Base-by-base conservation (phyloP, 306 rosid species). In the Nissolia schottii region DNA sequence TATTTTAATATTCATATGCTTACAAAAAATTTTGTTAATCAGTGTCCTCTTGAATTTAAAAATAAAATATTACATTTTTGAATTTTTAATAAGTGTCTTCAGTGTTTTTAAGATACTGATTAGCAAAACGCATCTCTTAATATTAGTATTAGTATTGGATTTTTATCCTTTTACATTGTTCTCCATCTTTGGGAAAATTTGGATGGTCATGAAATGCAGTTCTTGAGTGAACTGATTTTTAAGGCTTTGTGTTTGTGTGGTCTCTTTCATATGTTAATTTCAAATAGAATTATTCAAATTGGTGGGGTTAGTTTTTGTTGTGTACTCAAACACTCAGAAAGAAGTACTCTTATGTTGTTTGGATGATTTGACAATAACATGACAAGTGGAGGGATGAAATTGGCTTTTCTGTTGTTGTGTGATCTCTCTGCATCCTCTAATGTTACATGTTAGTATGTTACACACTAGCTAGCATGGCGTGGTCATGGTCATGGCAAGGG, bases 261-360 rank as follows among this genome's bases (percentile, higher is more conserved):
- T 59, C 76, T 51, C 55, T 79, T 28, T 74, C 76, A 18, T 27
- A 13, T 58, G 49, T 77, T 70, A 10, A 28, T 37, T 22, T 64
- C 38, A 24, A 64, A 46, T 32, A 57, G 35, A 55, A 51, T 10
- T 13, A n/a, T n/a, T n/a, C n/a, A n/a, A 14, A 66, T 20, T 8
- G 41, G 49, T 38, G 3, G n/a, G 43, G 43, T 8, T 37, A 37
- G 3, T 10, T 37, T 8, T 37, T 8, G 3, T 10, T 37, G 14
- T 37, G 1, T 5, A 1, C 38, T n/a, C n/a, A n/a, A 32, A 32
- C 35, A 45, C 48, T 14, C 3, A 4, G 3, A 28, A 11, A n/a
- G n/a, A n/a, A n/a, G n/a, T n/a, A n/a, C 34, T 34, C 18, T 9
- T 3, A 29, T 18, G n/a, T 57, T 31, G 23, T 20, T 46, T 73